phyloP scores from a whole-genome alignment of 352 stramenopile genomes.

The Elongisporangium undulatum region DNA sequence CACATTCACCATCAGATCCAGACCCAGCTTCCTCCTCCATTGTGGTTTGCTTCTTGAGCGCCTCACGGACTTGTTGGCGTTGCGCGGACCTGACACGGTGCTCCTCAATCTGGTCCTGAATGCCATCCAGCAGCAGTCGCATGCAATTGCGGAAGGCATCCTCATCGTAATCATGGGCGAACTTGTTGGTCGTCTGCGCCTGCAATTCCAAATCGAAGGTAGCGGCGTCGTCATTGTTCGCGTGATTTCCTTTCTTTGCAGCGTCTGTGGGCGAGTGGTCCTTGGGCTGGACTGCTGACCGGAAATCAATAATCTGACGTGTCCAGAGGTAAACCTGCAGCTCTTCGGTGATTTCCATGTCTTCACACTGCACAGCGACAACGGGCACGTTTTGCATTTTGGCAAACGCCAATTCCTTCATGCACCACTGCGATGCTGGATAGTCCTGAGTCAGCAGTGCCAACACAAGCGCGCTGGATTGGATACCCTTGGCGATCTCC shows the following conservation, averaged over 20 bases:
- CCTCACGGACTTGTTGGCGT: conserved; percentile 13
- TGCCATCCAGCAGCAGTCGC: conserved; percentile 67
- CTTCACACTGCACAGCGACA: conserved; percentile 79
- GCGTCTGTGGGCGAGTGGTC: conserved; percentile 11
- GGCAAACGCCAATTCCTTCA: conserved; percentile 84
- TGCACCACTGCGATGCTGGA: conserved; percentile 74
- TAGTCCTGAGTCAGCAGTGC: conserved; percentile 77
- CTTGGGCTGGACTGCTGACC: conserved; percentile 27
- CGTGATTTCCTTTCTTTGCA: not conserved
- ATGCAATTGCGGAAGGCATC: conserved; percentile 63
- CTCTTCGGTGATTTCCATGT: conserved; percentile 80
- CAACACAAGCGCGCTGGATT: conserved; percentile 67
- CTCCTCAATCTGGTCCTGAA: conserved; percentile 82
- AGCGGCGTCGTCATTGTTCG: conserved; percentile 2
- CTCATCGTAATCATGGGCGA: conserved; percentile 41
- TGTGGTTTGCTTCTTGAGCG: not conserved
- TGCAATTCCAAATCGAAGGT: conserved; percentile 3
- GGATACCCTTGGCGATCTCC: conserved; percentile 77
- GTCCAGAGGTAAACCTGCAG: conserved; percentile 87
- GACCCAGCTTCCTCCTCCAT: not conserved
- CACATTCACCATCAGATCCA: not conserved
- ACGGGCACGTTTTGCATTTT: conserved; percentile 84
- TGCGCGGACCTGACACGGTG: conserved; percentile 46
- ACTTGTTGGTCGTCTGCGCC: not conserved
- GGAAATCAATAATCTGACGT: conserved; percentile 79